phyloP scores from a whole-genome alignment of 2,329 filamentous ascomycete genomes.

The Xylariaceae sp. region DNA sequence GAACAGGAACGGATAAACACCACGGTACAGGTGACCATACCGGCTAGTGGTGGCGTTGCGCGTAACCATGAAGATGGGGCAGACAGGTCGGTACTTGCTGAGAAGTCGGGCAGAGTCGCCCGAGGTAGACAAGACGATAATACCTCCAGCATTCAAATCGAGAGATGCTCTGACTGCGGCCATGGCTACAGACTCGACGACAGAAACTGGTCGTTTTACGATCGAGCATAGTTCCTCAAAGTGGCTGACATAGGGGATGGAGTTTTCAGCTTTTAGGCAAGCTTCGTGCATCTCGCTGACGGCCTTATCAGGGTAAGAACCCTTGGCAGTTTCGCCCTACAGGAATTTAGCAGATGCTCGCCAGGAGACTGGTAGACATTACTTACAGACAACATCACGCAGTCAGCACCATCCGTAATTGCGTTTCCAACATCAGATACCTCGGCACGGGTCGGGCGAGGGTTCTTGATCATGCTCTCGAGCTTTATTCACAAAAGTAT shows the following conservation, averaged over 20 bases:
- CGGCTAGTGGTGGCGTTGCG: constrained; percentile 82
- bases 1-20: constrained; percentile 97
- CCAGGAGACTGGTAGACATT: not conserved
- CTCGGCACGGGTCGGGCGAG: constrained; percentile 94
- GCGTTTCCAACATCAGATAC: constrained; percentile 99
- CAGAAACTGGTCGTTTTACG: constrained; percentile 81
- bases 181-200: constrained; percentile 95
- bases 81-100: constrained; percentile 98
- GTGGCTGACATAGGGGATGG: constrained; percentile 94
- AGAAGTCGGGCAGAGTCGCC: constrained; percentile 93
- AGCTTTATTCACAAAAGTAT: constrained; percentile 56
- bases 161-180: constrained; percentile 93
- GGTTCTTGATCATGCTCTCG: constrained; percentile 99
- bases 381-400: constrained; percentile 87
- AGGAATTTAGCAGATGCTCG: not conserved
- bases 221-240: constrained; percentile 94
- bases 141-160: constrained; percentile 94
- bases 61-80: constrained; percentile 99
- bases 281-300: constrained; percentile 99
- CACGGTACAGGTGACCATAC: constrained; percentile 94
- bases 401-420: constrained; percentile 96
- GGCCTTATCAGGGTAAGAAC: constrained; percentile 88
- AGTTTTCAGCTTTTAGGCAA: constrained; percentile 94
- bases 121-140: constrained; percentile 94
- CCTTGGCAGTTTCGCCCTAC: constrained; percentile 95